Percentiles rank a stretch among this genome's conserved stretches.
Evolutionary conservation across 495 filamentous ascomycete genomes (phyloP).

Genomic region (Trichoderma parareesei): DNA sequence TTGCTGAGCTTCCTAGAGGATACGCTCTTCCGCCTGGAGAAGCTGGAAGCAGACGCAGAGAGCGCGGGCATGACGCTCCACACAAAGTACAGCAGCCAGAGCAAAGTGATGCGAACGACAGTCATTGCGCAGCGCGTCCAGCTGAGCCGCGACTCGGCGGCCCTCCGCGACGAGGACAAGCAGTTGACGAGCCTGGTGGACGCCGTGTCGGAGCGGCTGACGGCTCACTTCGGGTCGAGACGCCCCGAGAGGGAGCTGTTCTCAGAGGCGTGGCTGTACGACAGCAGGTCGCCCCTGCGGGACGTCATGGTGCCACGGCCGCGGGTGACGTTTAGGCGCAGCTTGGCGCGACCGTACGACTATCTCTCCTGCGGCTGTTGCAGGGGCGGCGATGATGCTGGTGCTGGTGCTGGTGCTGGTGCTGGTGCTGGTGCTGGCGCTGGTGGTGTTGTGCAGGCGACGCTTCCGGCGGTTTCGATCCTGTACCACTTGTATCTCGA

Average conservation of each 20-base stretch:
- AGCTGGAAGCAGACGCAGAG: constrained; percentile 32
- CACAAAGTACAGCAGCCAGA: constrained; percentile 66
- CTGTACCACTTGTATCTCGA: constrained; percentile 90
- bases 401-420: too few species aligned
- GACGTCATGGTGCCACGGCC: constrained; percentile 78
- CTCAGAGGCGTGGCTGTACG: constrained; percentile 77
- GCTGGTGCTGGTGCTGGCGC: too few species aligned
- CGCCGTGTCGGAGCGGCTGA: constrained; percentile 47
- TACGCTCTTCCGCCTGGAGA: constrained; percentile 31
- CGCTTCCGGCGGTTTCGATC: constrained; percentile 70
- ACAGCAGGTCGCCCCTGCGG: constrained; percentile 67
- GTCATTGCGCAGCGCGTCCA: constrained; percentile 82
- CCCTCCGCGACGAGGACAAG: constrained; percentile 63
- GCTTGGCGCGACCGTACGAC: constrained; percentile 71
- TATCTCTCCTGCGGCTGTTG: constrained; percentile 76
- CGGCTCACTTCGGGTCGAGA: constrained; percentile 44
- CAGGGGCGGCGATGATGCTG: constrained; percentile 30
- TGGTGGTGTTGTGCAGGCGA: constrained; percentile 41
- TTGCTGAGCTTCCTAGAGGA: constrained; percentile 27
- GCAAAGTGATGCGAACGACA: constrained; percentile 68
- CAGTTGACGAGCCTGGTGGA: constrained; percentile 71
- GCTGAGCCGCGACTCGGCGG: constrained; percentile 70
- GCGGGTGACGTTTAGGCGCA: constrained; percentile 70
- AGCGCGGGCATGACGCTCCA: constrained; percentile 45
- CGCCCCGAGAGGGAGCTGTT: constrained; percentile 36